Evolutionary conservation across 805 yeast species (phyloP), one percentile per base, ranked within the genome.

Genomic region (Yarrowia sp.): DNA sequence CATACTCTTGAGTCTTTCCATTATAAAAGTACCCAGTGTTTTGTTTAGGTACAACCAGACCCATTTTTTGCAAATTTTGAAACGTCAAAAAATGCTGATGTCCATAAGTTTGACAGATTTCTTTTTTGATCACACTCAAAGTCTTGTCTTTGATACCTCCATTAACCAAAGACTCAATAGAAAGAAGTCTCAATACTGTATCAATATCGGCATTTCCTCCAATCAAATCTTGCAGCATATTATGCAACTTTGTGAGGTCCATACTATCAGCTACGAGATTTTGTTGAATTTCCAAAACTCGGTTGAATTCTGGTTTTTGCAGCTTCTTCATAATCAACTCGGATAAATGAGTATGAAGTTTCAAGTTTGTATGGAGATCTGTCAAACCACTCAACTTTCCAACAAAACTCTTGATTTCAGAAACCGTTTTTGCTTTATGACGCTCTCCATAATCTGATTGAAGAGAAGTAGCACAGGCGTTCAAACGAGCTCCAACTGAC

Each of bases 261-360:
- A 82, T 66, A 14, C 79, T 79, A 58, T 84, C 83, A 7, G 84
- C 82, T 45, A 90, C 76, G 1, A 92, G 77, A 61, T 88, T 90
- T 73, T 90, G 92, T 57, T 76, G 78, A 8, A 76, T 67, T 35
- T 72, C 73, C 17, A 74, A 70, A 38, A 68, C 69, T 15, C 66
- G 68, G 64, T 71, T 69, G 50, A 72, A 73, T 13, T 70, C 68
- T 4, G 72, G 71, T 1, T 73, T 65, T 45, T 79, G 79, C 15
- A 86, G 83, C 41, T 77, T 75, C 11, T 77, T 72, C 70, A 90
- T 76, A 1, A 90, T 79, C 36, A 77, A 77, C 69, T 90, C 95
- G 9, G 93, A 88, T n/a, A 92, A 74, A 4, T 76, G 76, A 0
- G 97, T 90, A 72, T 90, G 96, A 65, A 84, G 82, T 67, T 88